phyloP scores from a whole-genome alignment of 2,329 filamentous ascomycete genomes.

The Nemania serpens region DNA sequence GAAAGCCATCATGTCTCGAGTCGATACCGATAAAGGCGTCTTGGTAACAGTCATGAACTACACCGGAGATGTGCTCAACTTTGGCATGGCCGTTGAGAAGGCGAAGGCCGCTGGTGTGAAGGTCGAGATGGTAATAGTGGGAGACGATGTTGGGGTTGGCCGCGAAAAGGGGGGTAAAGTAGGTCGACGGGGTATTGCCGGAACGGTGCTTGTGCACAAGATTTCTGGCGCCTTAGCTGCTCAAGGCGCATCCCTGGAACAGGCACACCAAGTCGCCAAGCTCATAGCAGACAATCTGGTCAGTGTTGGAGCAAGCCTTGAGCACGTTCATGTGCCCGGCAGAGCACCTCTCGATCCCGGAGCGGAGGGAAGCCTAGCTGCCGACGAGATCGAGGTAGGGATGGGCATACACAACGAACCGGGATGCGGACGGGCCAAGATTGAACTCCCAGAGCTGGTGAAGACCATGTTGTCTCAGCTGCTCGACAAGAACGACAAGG shows the following conservation, averaged over 20 bases:
- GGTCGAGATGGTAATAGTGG: constrained; percentile 89
- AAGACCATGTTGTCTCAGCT: constrained; percentile 71
- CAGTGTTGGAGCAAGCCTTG: constrained; percentile 82
- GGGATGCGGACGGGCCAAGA: constrained; percentile 57
- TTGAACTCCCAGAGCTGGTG: constrained; percentile 60
- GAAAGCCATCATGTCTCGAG: constrained; percentile 72
- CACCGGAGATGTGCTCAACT: constrained; percentile 87
- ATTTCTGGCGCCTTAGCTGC: constrained; percentile 83
- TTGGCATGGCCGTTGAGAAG: constrained; percentile 92
- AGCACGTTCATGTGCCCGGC: constrained; percentile 93
- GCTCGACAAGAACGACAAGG: constrained; percentile 66
- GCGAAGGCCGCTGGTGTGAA: constrained; percentile 76
- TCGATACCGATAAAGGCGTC: constrained; percentile 74
- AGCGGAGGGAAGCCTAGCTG: constrained; percentile 60
- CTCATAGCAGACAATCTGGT: constrained; percentile 76
- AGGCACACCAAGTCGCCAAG: constrained; percentile 74
- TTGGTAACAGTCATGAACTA: constrained; percentile 96
- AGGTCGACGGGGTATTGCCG: constrained; percentile 86
- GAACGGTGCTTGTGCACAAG: constrained; percentile 90
- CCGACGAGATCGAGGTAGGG: constrained; percentile 65
- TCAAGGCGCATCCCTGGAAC: constrained; percentile 66
- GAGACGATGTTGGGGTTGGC: constrained; percentile 90
- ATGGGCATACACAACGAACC: constrained; percentile 81
- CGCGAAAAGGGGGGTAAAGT: constrained; percentile 85
- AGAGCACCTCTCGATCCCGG: constrained; percentile 57